Base-by-base conservation (phyloP, 2,329 filamentous ascomycete genomes). In the Aureobasidium sp. region DNA sequence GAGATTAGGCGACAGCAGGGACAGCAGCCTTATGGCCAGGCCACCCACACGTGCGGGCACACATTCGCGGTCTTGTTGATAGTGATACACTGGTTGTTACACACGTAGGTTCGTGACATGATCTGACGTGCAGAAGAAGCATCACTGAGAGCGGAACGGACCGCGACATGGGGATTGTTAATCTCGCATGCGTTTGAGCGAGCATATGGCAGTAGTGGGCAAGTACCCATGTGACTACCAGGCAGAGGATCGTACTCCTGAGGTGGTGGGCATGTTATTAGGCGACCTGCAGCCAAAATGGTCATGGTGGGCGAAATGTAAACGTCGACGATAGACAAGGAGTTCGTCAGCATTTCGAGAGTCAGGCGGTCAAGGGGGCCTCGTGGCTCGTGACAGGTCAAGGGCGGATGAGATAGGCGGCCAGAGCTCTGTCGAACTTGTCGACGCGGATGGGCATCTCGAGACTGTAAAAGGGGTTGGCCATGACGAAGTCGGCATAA, bases 361-460 rank as follows among this genome's bases (percentile, higher is more conserved):
- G n/a, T 37, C 44, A 50, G 34, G 44, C 23, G 44, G 44, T 17
- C 29, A 60, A 10, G 32, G 9, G 34, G 26, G n/a, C 7, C 12
- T 7, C 2, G 9, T 15, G 23, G 37, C 17, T n/a, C 29, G 39
- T 37, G 42, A 37, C 47, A 44, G 58, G 52, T 60, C 67, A 69
- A 29, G 72, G 72, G 62, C 72, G 64, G 46, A 72, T 68, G 51
- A 74, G 62, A 67, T 74, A 74, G 29, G 65, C 67, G 12, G 66
- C 70, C 61, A 74, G 52, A 26, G 70, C 90, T 69, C 92, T 82
- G 74, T 99, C 94, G 78, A 97, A 99, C 69, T 91, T 89, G 72
- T 97, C 94, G 76, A 94, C 96, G 65, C 94, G 83, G 60, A 99
- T 86, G 7, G 94, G 94, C 92, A 97, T 99, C 78, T 99, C 94